Percentiles rank a stretch among this genome's conserved stretches.
These are phyloP conservation scores for Parmelia sp. DNA, from an alignment of 495 filamentous ascomycete species.

Conservation along the genomic window DNA sequence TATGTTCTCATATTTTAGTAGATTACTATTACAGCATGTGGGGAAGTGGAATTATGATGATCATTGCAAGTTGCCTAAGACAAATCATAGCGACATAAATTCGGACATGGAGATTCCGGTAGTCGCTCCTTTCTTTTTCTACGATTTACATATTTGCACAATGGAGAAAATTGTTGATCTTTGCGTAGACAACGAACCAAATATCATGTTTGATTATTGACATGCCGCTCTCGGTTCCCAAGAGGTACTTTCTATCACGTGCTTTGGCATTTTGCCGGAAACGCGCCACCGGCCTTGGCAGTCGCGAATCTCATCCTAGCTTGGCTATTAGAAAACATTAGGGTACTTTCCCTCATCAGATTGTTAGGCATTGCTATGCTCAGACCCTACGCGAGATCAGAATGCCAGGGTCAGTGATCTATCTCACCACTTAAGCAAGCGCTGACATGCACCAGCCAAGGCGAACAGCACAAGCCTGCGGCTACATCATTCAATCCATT, in stretches of 20 bases:
- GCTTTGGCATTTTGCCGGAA: background rate
- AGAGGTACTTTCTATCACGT: too few relatives aligned
- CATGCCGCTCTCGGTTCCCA: background rate
- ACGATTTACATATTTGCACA: background rate
- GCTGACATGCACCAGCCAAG: conserved; percentile 53
- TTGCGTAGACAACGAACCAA: background rate
- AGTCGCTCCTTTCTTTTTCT: background rate
- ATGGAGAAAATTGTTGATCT: background rate
- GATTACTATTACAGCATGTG: background rate
- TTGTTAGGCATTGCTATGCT: conserved; percentile 6
- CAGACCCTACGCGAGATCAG: conserved; percentile 1
- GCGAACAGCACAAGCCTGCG: conserved; percentile 64
- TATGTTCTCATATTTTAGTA: background rate
- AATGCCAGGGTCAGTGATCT: conserved; percentile 45
- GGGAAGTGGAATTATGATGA: background rate
- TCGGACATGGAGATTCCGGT: background rate
- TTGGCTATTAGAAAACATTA: background rate
- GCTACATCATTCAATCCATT: conserved; percentile 62
- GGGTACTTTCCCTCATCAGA: background rate
- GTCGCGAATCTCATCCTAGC: background rate
- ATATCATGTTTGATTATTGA: background rate
- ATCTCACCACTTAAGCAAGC: background rate
- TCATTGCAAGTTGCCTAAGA: conserved; percentile 14
- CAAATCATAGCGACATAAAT: background rate
- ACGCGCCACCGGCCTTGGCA: background rate